phyloP scores from a whole-genome alignment of 2,329 filamentous ascomycete genomes.

The Phialemoniopsis sp. region DNA sequence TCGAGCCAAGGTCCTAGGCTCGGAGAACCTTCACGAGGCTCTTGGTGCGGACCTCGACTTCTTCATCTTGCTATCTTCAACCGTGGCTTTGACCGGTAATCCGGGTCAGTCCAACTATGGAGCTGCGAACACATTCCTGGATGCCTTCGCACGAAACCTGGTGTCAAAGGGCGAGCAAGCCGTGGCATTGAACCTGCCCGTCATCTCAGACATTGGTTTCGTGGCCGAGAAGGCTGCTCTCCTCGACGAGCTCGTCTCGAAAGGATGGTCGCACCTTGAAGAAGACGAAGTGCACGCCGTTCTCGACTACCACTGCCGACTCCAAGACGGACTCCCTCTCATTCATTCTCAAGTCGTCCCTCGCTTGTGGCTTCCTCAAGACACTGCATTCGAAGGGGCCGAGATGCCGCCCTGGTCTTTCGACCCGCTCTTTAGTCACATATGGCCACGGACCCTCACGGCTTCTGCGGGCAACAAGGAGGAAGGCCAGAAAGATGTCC shows the following conservation, averaged over 20 bases:
- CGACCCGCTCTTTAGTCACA: conserved; percentile 3
- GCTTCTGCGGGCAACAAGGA: too few relatives aligned
- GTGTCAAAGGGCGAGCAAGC: neutral
- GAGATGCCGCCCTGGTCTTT: conserved; percentile 1
- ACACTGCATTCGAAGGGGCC: conserved; percentile 1
- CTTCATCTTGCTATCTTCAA: conserved; percentile 22
- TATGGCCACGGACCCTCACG: neutral
- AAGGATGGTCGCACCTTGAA: conserved; percentile 8
- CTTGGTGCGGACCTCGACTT: conserved; percentile 16
- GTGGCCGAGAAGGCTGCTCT: conserved; percentile 4
- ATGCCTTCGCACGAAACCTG: conserved; percentile 15
- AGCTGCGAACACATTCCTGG: conserved; percentile 26
- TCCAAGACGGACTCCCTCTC: neutral
- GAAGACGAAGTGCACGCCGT: conserved; percentile 8
- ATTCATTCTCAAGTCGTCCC: conserved; percentile 1
- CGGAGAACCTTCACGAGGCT: conserved; percentile 28
- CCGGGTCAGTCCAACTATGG: conserved; percentile 26
- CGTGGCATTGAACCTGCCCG: conserved; percentile 2
- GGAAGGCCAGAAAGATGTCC: conserved; percentile 3
- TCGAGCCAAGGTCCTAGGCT: conserved; percentile 24
- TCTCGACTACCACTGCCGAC: conserved; percentile 1
- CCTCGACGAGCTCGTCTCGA: conserved; percentile 1
- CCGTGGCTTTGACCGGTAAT: conserved; percentile 16
- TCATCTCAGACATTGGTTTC: conserved; percentile 4
- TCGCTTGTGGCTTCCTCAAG: conserved; percentile 3